Percentiles rank a stretch among this genome's conserved stretches.
Conservation (phyloP, 1,284 basidiomycete genomes). For the Sanghuangporus baumii region DNA sequence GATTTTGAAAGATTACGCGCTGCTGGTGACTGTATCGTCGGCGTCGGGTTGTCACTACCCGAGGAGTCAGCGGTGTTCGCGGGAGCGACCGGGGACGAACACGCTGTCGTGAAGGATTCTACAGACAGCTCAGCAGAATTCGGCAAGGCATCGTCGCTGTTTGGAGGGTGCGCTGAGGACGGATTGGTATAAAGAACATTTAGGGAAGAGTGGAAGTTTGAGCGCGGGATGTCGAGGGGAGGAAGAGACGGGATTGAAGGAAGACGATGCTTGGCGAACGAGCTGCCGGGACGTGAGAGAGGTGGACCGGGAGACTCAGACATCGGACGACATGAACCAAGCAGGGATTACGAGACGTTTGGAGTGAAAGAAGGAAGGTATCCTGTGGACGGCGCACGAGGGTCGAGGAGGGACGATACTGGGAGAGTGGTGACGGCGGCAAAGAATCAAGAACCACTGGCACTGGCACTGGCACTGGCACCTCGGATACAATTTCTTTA, state of each 20-base stretch:
- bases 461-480: no score
- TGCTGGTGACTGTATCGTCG: background rate
- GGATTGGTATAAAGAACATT: background rate
- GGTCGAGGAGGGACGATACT: background rate
- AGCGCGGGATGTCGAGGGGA: conserved; percentile 13
- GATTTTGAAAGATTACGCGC: conserved; percentile 13
- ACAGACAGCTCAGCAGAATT: conserved; percentile 8
- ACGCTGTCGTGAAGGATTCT: conserved; percentile 15
- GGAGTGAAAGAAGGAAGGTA: background rate
- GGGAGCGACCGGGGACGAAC: conserved; percentile 9
- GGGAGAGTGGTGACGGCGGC: background rate
- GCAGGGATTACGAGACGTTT: background rate
- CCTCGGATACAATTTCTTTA: background rate
- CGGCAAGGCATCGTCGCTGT: background rate
- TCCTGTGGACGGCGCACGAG: background rate
- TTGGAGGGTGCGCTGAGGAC: background rate
- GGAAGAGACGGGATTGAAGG: conserved; percentile 14
- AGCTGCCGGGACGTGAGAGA: background rate
- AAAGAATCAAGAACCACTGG: background rate
- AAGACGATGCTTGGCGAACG: conserved; percentile 5
- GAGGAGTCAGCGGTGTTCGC: conserved; percentile 1
- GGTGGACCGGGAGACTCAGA: conserved; percentile 1
- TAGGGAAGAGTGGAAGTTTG: background rate
- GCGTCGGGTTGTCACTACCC: background rate
- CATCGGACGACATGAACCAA: conserved; percentile 4